Conservation (phyloP, 1,139 yeast species). For the Hansenula sp. region DNA sequence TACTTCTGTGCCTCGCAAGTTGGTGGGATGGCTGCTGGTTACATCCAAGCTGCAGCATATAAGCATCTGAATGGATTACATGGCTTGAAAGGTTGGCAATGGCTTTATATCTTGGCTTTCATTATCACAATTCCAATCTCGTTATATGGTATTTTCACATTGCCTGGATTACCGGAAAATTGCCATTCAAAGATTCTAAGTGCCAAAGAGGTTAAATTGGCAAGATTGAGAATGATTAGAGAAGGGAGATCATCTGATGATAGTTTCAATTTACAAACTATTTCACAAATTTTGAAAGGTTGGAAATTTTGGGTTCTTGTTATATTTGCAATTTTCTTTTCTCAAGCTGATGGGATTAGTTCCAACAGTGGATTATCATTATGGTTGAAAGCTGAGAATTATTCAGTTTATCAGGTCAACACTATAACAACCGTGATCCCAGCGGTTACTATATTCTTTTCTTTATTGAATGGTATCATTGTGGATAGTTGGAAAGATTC, state of each 20-base stretch:
- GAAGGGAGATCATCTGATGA: constrained; percentile 17
- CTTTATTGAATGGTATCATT: constrained; percentile 40
- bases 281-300: constrained; percentile 14
- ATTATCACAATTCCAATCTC: constrained; percentile 50
- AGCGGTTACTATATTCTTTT: constrained; percentile 46
- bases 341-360: constrained; percentile 28
- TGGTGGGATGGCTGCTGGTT: constrained; percentile 49
- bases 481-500: constrained; percentile 41
- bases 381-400: constrained; percentile 40
- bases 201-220: constrained; percentile 37
- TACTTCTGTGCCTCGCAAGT: constrained; percentile 47
- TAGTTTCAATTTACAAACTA: constrained; percentile 10
- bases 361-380: constrained; percentile 24
- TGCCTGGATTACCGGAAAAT: constrained; percentile 6
- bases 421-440: constrained; percentile 52
- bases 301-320: constrained; percentile 27
- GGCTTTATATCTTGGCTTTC: constrained; percentile 61
- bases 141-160: constrained; percentile 37
- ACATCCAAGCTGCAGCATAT: constrained; percentile 52
- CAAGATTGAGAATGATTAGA: constrained; percentile 10
- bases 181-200: constrained; percentile 16
- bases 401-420: constrained; percentile 41
- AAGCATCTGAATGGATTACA: constrained; percentile 37
- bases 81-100: constrained; percentile 58
- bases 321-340: constrained; percentile 27